Evolutionary conservation across 257 asterid genomes (phyloP).

Genomic region (Fraxinus cuspidata): DNA sequence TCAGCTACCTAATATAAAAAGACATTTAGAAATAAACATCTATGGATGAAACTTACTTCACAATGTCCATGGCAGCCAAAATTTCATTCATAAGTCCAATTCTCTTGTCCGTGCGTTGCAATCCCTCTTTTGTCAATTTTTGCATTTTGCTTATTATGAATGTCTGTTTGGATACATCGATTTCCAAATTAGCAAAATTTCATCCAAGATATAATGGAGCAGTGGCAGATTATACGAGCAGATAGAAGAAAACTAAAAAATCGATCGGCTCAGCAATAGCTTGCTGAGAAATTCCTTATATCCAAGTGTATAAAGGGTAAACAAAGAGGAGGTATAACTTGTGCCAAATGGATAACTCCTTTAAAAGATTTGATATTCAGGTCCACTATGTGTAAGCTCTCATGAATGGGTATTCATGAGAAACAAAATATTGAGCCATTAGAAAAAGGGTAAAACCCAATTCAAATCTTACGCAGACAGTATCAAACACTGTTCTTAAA

Average conservation of each 20-base stretch:
- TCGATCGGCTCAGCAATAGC: constrained; percentile 1
- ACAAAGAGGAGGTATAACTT: not conserved
- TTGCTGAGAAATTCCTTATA: not conserved
- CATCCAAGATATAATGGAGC: constrained; percentile 19
- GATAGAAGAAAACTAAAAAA: constrained; percentile 14
- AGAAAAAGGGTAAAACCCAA: not conserved
- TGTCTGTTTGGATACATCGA: constrained; percentile 58
- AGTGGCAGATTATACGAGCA: constrained; percentile 3
- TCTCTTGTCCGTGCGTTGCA: constrained; percentile 91
- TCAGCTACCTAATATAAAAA: constrained; percentile 24
- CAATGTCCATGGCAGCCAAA: constrained; percentile 98
- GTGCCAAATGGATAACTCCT: not conserved
- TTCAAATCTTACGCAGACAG: not conserved
- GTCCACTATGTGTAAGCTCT: not conserved
- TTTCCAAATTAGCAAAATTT: constrained; percentile 26
- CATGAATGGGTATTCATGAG: not conserved
- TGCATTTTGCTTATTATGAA: constrained; percentile 83
- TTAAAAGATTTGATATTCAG: not conserved
- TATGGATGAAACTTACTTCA: constrained; percentile 58
- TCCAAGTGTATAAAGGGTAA: constrained; percentile 9
- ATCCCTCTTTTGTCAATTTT: constrained; percentile 85
- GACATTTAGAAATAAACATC: constrained; percentile 15
- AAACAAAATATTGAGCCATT: not conserved
- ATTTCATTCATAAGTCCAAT: constrained; percentile 96
- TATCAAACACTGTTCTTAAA: not conserved